phyloP scores from a whole-genome alignment of 768 basidiomycete species.

The Lactifluus volemus region DNA sequence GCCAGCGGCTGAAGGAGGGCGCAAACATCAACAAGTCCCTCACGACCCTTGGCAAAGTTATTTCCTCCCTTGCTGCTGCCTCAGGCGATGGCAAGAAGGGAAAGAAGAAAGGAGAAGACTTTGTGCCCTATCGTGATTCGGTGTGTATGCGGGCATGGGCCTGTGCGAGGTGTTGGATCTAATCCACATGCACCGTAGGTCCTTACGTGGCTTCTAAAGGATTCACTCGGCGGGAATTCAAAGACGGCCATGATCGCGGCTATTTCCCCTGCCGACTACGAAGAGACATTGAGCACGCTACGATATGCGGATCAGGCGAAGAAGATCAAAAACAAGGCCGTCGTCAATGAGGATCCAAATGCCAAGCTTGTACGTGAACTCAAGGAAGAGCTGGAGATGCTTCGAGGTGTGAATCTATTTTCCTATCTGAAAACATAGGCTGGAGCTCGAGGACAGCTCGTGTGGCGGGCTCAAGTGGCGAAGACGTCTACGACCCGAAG shows the following conservation, averaged over 20 bases:
- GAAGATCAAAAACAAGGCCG: conserved; percentile 99
- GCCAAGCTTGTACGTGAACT: conserved; percentile 97
- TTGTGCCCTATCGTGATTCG: conserved; percentile 96
- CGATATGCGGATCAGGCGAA: conserved; percentile 98
- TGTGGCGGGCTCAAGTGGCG: conserved; percentile 56
- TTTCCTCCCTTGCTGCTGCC: conserved; percentile 72
- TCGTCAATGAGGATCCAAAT: conserved; percentile 99
- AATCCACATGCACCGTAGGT: conserved; percentile 40
- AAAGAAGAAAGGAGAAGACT: conserved; percentile 86
- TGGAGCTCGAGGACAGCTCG: conserved; percentile 41
- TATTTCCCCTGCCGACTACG: conserved; percentile 97
- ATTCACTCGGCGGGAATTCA: conserved; percentile 93
- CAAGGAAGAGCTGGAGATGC: conserved; percentile 93
- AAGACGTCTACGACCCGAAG: conserved; percentile 76
- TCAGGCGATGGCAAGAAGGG: conserved; percentile 50
- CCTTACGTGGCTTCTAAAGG: conserved; percentile 96
- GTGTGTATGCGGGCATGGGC: conserved; percentile 38
- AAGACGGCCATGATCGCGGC: conserved; percentile 99
- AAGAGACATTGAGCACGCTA: conserved; percentile 92
- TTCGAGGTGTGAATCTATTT: conserved; percentile 50
- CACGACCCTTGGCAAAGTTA: conserved; percentile 97
- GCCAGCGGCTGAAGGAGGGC: conserved; percentile 92
- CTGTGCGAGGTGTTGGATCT: not conserved
- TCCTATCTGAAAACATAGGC: conserved; percentile 14
- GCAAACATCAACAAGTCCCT: conserved; percentile 98